Evolutionary conservation across 2,329 filamentous ascomycete genomes (phyloP).

Genomic region (Dothideomycetes sp.): DNA sequence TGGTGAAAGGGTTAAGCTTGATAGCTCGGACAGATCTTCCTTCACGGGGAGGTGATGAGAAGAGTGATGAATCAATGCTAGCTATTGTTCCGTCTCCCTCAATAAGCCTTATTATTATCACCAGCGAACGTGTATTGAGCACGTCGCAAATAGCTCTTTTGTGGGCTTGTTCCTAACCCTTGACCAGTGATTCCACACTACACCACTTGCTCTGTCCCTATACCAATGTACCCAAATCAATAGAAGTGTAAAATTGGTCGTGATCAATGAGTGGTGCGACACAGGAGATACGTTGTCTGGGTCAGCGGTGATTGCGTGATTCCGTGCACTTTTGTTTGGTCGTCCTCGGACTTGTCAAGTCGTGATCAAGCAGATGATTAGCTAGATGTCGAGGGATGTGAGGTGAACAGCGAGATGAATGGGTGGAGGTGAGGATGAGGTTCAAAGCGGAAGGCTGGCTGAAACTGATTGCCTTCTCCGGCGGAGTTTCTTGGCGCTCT

Average conservation of each 20-base stretch:
- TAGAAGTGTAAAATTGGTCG: neutral
- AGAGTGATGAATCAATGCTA: constrained; percentile 38
- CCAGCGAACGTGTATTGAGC: neutral
- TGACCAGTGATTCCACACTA: neutral
- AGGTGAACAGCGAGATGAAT: too few species aligned
- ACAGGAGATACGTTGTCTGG: too few species aligned
- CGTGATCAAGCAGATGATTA: too few species aligned
- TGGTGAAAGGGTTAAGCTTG: neutral
- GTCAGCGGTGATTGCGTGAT: too few species aligned
- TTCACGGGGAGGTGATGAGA: constrained; percentile 7
- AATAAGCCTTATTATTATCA: constrained; percentile 3
- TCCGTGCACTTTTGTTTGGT: too few species aligned
- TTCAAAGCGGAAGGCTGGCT: too few species aligned
- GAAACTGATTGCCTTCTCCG: too few species aligned
- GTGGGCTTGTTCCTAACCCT: neutral
- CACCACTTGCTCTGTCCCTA: neutral
- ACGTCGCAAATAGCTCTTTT: constrained; percentile 3
- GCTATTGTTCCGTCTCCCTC: constrained; percentile 24
- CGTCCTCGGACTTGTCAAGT: too few species aligned
- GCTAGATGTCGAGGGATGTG: too few species aligned
- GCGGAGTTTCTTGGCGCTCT: neutral
- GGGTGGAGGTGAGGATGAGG: too few species aligned
- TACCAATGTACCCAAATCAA: neutral
- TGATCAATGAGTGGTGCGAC: too few species aligned
- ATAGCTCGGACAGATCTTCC: constrained; percentile 1